Base-by-base conservation (phyloP, 768 basidiomycete genomes). In the Inosperma sp. region DNA sequence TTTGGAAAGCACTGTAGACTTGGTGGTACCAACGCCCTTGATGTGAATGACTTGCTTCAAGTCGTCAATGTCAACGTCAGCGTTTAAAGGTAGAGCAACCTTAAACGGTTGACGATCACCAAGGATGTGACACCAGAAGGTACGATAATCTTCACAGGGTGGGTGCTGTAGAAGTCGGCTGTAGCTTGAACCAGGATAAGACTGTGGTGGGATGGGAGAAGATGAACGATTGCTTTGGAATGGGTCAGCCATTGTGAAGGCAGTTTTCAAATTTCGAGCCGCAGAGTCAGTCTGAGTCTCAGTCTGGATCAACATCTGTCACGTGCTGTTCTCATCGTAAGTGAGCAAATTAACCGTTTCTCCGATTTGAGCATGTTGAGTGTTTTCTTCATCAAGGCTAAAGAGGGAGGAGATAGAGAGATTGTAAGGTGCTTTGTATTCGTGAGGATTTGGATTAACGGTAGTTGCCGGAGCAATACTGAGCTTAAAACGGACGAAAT, bases 1-100 rank as follows among this genome's bases (percentile, higher is more conserved):
- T 43, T 43, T 43, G 42, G 42, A 19, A 6, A 43, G 42, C 26
- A 29, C 42, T 43, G n/a, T 43, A 43, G 4, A 29, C 26, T 44
- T 43, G 42, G 42, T 43, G 14, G 42, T 29, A 43, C 30, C 42
- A 43, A 43, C 30, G 21, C 26, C 42, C 4, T 43, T 43, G 42
- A 16, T 19, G 26, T 43, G 42, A 7, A 43, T 26, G 27, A 44
- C 42, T 44, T 21, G 16, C 16, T 44, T 44, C 42, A 44, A 44
- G 10, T 44, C 27, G 42, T 44, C 42, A 19, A 30, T 13, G 42
- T 44, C 27, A 13, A 44, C 41, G 37, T 21, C 37, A 39, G 25
- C 13, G 19, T 39, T 36, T 6, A 7, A 6, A 7, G 37, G 19
- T 10, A 39, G 37, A 39, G 37, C 37, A 23, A 39, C 37, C 37